Conservation (phyloP, 2,329 filamentous ascomycete species). For the Lasiodiplodia sp. region DNA sequence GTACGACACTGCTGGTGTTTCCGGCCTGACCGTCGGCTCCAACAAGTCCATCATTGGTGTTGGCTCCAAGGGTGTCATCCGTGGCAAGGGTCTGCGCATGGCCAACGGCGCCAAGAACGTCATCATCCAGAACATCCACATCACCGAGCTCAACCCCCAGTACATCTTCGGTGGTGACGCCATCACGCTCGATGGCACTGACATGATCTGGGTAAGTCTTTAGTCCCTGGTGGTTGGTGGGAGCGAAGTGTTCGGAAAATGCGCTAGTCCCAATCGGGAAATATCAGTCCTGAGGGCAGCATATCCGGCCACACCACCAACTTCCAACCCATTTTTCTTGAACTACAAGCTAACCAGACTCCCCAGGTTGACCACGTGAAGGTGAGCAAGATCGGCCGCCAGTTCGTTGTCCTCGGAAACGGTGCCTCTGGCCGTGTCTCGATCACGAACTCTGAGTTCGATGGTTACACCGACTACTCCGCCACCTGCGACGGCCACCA, state of each 20-base stretch:
- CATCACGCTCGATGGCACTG: constrained; percentile 42
- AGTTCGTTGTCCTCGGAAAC: constrained; percentile 67
- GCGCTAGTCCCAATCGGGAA: background rate
- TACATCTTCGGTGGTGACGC: constrained; percentile 48
- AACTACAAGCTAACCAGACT: background rate
- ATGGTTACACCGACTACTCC: constrained; percentile 62
- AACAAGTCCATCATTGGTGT: constrained; percentile 66
- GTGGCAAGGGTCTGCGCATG: constrained; percentile 64
- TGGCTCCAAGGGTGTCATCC: constrained; percentile 62
- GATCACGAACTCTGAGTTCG: constrained; percentile 67
- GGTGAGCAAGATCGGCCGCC: constrained; percentile 65
- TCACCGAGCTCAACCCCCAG: constrained; percentile 52
- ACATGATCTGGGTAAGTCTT: constrained; percentile 36
- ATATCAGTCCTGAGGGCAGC: background rate
- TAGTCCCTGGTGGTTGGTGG: background rate
- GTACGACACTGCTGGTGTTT: constrained; percentile 61
- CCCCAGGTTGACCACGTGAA: constrained; percentile 35
- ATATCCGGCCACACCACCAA: background rate
- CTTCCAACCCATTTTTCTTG: background rate
- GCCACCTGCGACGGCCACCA: constrained; percentile 66
- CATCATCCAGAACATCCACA: constrained; percentile 55
- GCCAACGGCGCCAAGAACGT: constrained; percentile 56
- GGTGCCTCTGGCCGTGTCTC: constrained; percentile 62
- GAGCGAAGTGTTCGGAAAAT: background rate
- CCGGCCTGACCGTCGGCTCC: constrained; percentile 61